These are phyloP conservation scores for Wickerhamomyces sp. DNA, from an alignment of 1,139 yeast genomes.

Conservation along the genomic window DNA sequence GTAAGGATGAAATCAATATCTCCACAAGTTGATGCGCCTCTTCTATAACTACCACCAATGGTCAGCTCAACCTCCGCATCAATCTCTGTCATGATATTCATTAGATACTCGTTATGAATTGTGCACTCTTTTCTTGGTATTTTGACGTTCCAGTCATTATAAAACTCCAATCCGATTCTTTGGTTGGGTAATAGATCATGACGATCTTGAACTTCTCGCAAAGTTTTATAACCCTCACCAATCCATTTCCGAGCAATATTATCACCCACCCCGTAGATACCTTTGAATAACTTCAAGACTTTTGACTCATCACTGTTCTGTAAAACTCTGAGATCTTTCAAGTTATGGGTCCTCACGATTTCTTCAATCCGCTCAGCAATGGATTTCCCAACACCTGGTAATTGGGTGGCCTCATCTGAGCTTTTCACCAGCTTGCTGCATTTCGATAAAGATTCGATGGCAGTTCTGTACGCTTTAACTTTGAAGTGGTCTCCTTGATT, in stretches of 20 bases:
- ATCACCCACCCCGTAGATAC: slow-evolving; percentile 52
- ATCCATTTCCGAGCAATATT: slow-evolving; percentile 41
- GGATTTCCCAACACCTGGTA: slow-evolving; percentile 41
- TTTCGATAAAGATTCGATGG: slow-evolving; percentile 34
- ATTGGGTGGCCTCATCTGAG: slow-evolving; percentile 35
- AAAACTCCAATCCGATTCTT: slow-evolving; percentile 42
- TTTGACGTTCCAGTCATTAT: slow-evolving; percentile 43
- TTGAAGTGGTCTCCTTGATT: slow-evolving; percentile 38
- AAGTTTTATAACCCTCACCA: slow-evolving; percentile 32
- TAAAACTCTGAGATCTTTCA: slow-evolving; percentile 33
- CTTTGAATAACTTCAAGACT: slow-evolving; percentile 33
- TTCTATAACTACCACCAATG: slow-evolving; percentile 52
- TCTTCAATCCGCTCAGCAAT: slow-evolving; percentile 47
- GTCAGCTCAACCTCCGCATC: slow-evolving; percentile 35
- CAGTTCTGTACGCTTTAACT: slow-evolving; percentile 42
- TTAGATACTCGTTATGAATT: slow-evolving; percentile 35
- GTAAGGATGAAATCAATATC: slow-evolving; percentile 57
- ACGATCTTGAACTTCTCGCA: slow-evolving; percentile 35
- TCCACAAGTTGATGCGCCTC: slow-evolving; percentile 46
- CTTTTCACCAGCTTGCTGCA: slow-evolving; percentile 29
- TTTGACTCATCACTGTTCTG: slow-evolving; percentile 24
- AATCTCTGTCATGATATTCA: slow-evolving; percentile 27
- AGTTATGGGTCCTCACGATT: slow-evolving; percentile 35
- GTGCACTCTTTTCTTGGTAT: slow-evolving; percentile 46
- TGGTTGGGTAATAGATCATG: slow-evolving; percentile 34